Evolutionary conservation across 306 rosid species (phyloP).

Genomic region (Acacia melanoxylon): DNA sequence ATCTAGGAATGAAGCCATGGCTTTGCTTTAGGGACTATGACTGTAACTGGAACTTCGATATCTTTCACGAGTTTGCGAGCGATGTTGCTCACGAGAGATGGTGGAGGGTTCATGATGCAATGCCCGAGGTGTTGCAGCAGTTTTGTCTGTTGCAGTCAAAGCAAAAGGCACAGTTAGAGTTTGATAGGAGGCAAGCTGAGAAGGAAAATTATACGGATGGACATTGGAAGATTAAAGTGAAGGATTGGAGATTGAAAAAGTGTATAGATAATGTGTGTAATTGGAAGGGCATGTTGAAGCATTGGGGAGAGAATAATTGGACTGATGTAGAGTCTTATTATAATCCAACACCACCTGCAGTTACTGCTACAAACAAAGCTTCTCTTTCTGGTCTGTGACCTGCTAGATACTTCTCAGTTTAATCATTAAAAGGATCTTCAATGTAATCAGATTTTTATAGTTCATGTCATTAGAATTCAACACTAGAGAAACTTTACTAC

Average conservation of each 20-base stretch:
- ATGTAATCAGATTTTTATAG: slow-evolving; percentile 12
- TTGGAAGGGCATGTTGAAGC: slow-evolving; percentile 89
- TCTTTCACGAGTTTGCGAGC: slow-evolving; percentile 86
- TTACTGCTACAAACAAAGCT: slow-evolving; percentile 23
- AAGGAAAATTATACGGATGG: slow-evolving; percentile 70
- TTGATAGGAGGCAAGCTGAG: slow-evolving; percentile 83
- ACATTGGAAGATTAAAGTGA: slow-evolving; percentile 73
- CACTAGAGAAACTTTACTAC: slow-evolving; percentile 14
- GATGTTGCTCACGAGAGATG: slow-evolving; percentile 85
- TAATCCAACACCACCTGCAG: slow-evolving; percentile 59
- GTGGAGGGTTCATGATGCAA: slow-evolving; percentile 93
- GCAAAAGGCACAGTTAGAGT: slow-evolving; percentile 92
- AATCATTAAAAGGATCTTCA: slow-evolving; percentile 30
- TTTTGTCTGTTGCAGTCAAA: slow-evolving; percentile 74
- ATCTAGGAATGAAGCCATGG: slow-evolving; percentile 90
- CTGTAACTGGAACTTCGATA: slow-evolving; percentile 85
- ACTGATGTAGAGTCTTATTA: slow-evolving; percentile 57
- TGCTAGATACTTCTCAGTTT: not conserved
- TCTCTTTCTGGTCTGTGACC: slow-evolving; percentile 42
- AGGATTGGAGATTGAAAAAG: slow-evolving; percentile 62
- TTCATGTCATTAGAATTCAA: slow-evolving; percentile 19
- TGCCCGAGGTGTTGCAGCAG: slow-evolving; percentile 83
- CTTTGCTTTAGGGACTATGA: slow-evolving; percentile 87
- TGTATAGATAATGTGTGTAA: slow-evolving; percentile 73
- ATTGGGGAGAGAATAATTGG: slow-evolving; percentile 99